Evolutionary conservation across 2,329 filamentous ascomycete genomes (phyloP).

Genomic region (Scytalidium sp.): DNA sequence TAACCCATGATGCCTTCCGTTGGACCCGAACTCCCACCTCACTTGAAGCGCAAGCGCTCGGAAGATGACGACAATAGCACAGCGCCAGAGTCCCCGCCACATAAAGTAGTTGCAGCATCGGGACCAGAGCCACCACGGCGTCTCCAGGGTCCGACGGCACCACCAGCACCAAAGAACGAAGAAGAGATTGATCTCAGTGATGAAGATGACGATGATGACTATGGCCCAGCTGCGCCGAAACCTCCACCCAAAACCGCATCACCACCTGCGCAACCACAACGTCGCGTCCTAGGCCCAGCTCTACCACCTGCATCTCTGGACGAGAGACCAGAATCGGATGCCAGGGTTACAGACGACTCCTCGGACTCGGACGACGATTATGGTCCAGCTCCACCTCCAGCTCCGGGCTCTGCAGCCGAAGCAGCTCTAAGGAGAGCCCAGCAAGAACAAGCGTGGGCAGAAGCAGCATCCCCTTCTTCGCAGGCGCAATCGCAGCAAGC

Average conservation of each 20-base stretch:
- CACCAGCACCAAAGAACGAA: conserved; percentile 32
- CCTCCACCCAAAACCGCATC: conserved; percentile 1
- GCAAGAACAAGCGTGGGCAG: conserved; percentile 7
- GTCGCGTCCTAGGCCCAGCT: conserved; percentile 38
- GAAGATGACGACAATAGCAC: conserved; percentile 36
- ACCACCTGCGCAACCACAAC: conserved; percentile 25
- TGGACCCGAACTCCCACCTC: conserved; percentile 67
- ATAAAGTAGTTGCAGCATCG: conserved; percentile 37
- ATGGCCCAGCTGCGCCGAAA: conserved; percentile 16
- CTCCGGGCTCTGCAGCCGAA: conserved; percentile 28
- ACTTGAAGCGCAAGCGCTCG: conserved; percentile 63
- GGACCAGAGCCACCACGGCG: conserved; percentile 4
- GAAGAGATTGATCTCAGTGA: conserved; percentile 46
- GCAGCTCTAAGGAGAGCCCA: conserved; percentile 3
- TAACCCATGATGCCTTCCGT: conserved; percentile 33
- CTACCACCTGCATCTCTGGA: conserved; percentile 40
- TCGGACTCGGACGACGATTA: conserved; percentile 43
- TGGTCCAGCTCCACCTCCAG: conserved; percentile 55
- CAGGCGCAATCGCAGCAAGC: conserved; percentile 28
- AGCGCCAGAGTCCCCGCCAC: conserved; percentile 36
- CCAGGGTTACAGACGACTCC: conserved; percentile 24
- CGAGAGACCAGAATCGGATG: conserved; percentile 29
- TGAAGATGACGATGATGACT: conserved; percentile 36
- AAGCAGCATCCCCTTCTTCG: conserved; percentile 26
- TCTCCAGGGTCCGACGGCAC: conserved; percentile 19